Base-by-base conservation (phyloP, 768 basidiomycete genomes). In the Plicaturopsis crispa region DNA sequence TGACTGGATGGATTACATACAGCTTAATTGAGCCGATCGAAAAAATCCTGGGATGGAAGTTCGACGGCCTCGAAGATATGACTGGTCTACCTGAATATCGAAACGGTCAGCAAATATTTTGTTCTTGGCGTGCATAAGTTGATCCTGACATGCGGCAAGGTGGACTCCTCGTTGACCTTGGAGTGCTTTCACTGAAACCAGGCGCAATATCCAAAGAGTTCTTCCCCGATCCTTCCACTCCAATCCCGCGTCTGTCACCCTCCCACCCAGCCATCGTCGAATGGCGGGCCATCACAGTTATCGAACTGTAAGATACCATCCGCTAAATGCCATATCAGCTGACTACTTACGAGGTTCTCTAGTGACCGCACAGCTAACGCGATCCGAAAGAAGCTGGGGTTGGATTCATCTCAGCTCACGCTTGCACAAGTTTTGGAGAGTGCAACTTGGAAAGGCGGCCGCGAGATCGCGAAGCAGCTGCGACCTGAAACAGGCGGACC, bases 31-130 rank as follows among this genome's bases (percentile, higher is more conserved):
- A 92, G 55, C 80, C 86, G 2, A 72, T 98, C 31, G 74, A 92
- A 57, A 76, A 71, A 46, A 62, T 81, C 2, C 67, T 92, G 5
- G 69, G 72, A 1, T 98, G 93, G 91, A 63, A 69, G 41, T 71
- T 97, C n/a, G 76, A 83, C 1, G 88, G 87, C 1, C 55, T 80
- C 14, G 83, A 87, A 49, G 79, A 85, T 48, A 75, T 92, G 75
- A 96, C 92, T 0, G 94, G 94, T 2, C 60, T 97, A 22, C 92
- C 94, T 0, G 93, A 98, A 61, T 98, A 98, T 60, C 77, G 93
- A 31, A 96, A 96, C 47, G 94, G 90, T 81, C 35, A 8, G 53
- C 36, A 24, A 22, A 17, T 33, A 24, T 26, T 40, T 12, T 14
- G 26, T 31, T 26, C 4, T 11, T 22, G 23, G 6, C 17, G 23